Conservation (phyloP, 148 eudicot species). For the Agrostemma githago region DNA sequence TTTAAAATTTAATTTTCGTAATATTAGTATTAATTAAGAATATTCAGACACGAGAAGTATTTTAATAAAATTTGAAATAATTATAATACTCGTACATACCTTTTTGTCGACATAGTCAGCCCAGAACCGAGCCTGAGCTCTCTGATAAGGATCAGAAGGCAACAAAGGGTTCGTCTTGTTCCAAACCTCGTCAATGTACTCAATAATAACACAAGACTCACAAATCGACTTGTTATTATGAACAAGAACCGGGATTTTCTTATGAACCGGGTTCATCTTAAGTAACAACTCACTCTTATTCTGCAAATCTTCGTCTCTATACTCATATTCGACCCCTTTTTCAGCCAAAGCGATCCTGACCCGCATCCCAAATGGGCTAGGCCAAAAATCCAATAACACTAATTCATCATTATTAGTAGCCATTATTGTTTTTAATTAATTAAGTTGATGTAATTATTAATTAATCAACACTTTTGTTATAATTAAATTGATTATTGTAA, state of each 20-base stretch:
- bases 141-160: conserved; percentile 28
- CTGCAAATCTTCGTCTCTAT: conserved; percentile 27
- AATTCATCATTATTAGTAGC: conserved; percentile 17
- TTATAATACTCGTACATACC: conserved; percentile 12
- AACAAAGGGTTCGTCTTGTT: conserved; percentile 18
- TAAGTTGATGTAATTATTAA: too few relatives aligned
- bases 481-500: too few relatives aligned
- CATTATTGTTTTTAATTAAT: neutral
- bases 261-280: conserved; percentile 42
- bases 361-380: conserved; percentile 34
- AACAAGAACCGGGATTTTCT: conserved; percentile 31
- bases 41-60: too few relatives aligned
- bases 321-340: conserved; percentile 31
- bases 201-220: conserved; percentile 28
- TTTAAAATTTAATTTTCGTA: conserved; percentile 3
- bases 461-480: too few relatives aligned
- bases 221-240: conserved; percentile 36
- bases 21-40: too few relatives aligned
- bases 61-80: too few relatives aligned
- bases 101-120: conserved; percentile 30
- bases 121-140: conserved; percentile 36
- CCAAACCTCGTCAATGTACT: conserved; percentile 39
- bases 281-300: conserved; percentile 32
- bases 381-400: conserved; percentile 26
- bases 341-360: conserved; percentile 32